These are phyloP conservation scores for Tremellales sp. DNA, from an alignment of 1,284 basidiomycete species.

Conservation along the genomic window DNA sequence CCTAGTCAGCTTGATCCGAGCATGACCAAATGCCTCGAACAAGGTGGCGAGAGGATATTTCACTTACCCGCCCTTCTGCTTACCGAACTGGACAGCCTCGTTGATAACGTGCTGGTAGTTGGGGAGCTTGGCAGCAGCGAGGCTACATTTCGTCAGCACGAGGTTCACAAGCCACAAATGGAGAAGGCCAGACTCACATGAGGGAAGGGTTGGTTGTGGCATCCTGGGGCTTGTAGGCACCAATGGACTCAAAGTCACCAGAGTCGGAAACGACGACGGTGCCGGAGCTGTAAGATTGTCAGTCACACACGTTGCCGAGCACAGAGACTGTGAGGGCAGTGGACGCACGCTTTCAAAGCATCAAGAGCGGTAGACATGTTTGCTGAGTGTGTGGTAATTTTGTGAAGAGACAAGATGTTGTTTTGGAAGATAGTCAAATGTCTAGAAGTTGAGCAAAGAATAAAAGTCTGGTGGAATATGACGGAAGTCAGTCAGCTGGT, in stretches of 20 bases:
- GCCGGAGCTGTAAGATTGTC: constrained; percentile 58
- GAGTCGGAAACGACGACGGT: constrained; percentile 94
- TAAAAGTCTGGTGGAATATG: background rate
- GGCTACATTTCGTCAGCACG: constrained; percentile 56
- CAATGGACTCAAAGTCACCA: constrained; percentile 64
- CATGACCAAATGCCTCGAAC: too few relatives aligned
- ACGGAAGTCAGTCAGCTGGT: background rate
- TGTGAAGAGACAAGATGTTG: too few relatives aligned
- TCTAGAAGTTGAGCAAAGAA: background rate
- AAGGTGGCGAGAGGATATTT: background rate
- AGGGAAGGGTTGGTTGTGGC: constrained; percentile 93
- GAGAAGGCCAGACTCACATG: constrained; percentile 34
- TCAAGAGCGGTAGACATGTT: constrained; percentile 83
- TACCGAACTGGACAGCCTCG: constrained; percentile 74
- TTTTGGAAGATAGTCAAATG: constrained; percentile 52
- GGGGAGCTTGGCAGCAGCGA: constrained; percentile 88
- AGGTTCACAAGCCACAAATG: constrained; percentile 10
- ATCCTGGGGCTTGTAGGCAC: constrained; percentile 86
- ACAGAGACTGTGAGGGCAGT: constrained; percentile 1
- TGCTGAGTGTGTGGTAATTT: constrained; percentile 6
- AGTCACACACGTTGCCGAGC: background rate
- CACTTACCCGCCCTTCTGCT: constrained; percentile 64
- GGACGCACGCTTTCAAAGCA: constrained; percentile 48
- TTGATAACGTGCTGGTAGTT: constrained; percentile 81
- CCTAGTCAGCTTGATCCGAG: too few relatives aligned